Evolutionary conservation across 306 rosid genomes (phyloP).

Genomic region (Alnus rubra): DNA sequence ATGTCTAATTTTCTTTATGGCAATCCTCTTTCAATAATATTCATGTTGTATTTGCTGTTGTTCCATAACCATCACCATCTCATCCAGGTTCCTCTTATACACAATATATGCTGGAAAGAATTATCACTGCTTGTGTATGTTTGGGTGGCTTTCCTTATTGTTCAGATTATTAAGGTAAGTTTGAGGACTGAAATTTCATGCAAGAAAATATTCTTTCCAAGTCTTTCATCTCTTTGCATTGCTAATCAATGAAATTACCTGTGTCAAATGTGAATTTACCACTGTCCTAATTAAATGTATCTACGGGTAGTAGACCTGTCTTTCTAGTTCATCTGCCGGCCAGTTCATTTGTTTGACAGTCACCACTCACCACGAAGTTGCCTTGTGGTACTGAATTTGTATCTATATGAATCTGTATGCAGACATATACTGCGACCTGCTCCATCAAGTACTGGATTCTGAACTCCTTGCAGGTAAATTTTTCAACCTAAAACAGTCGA

Average conservation of each 20-base stretch:
- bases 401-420: constrained; percentile 35
- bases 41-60: background rate
- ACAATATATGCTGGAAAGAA: constrained; percentile 74
- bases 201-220: constrained; percentile 1
- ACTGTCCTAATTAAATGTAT: background rate
- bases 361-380: background rate
- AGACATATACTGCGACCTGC: constrained; percentile 73
- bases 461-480: constrained; percentile 68
- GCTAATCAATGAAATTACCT: constrained; percentile 3
- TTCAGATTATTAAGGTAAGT: constrained; percentile 77
- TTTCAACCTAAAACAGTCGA: background rate
- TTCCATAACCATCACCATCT: constrained; percentile 16
- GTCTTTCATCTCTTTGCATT: constrained; percentile 25
- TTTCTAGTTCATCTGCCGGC: constrained; percentile 5
- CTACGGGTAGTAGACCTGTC: background rate
- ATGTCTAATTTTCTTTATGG: background rate
- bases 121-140: constrained; percentile 57
- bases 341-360: background rate
- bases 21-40: background rate
- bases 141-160: constrained; percentile 74
- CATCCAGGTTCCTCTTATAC: constrained; percentile 49
- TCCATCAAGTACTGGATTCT: constrained; percentile 72
- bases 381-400: constrained; percentile 6
- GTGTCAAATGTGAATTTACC: background rate
- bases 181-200: constrained; percentile 3